Base-by-base conservation (phyloP, 495 filamentous ascomycete genomes). In the Hypomontagnella submonticulosa region DNA sequence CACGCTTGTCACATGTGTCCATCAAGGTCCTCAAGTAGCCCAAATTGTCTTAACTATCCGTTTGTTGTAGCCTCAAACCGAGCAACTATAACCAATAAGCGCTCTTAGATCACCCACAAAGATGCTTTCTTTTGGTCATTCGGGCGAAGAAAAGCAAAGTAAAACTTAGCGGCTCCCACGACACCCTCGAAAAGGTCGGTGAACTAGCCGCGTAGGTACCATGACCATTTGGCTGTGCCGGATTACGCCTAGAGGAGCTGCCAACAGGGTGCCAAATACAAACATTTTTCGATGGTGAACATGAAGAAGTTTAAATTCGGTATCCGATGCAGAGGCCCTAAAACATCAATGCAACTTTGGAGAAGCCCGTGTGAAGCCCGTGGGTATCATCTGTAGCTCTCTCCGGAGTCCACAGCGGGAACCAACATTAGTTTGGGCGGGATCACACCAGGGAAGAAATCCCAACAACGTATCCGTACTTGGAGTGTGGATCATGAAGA, bases 1-100 rank as follows among this genome's bases (percentile, higher is more conserved):
- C 47, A 54, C 23, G 7, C 18, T 7, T 23, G 53, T 53, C 57
- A 53, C 47, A 57, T 18, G 40, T 16, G 48, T 48, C 64, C 64
- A 43, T 41, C 64, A 67, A 63, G 64, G 64, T 63, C 42, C 64
- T 67, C 42, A 23, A 30, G 4, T 33, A 47, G 40, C 15, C 37
- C 37, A 50, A 19, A 30, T 20, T 40, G 63, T 46, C 50, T 46
- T 19, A 10, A 47, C 11, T 40, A 57, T 27, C 19, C 11, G 51
- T 13, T 7, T 38, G 37, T 33, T 36, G 32, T 30, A 46, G 57
- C 57, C 20, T 61, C n/a, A 57, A 41, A 15, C 27, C 7, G 16
- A 57, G 19, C 27, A 12, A 43, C 30, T 15, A n/a, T 2, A 50
- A 40, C 46, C 43, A 56, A 61, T 61, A 19, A 27, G 10, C 12